phyloP scores from a whole-genome alignment of 305 asterid species.

The Caryopteris hybrid region DNA sequence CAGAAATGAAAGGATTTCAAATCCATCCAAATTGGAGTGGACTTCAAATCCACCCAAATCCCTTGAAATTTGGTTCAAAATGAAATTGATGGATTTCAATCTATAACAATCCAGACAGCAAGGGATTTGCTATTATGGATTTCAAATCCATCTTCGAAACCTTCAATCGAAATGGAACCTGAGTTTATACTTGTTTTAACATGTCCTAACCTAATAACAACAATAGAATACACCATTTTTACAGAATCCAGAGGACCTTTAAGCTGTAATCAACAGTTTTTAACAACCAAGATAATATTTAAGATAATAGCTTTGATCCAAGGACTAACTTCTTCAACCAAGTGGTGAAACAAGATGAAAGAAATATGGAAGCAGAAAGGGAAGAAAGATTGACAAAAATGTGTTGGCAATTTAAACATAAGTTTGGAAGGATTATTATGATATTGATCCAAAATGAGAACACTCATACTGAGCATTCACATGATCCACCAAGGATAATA shows the following conservation, averaged over 20 bases:
- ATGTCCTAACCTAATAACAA: background rate
- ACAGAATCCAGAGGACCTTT: background rate
- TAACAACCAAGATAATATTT: too few relatives aligned
- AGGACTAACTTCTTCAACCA: slow-evolving; percentile 1
- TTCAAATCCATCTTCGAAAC: too few relatives aligned
- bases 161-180: too few relatives aligned
- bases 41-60: too few relatives aligned
- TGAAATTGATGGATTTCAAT: too few relatives aligned
- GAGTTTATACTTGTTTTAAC: slow-evolving; percentile 13
- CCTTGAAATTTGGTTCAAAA: too few relatives aligned
- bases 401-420: background rate
- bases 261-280: background rate
- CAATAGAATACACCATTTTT: slow-evolving; percentile 2
- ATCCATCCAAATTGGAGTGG: too few relatives aligned
- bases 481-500: background rate
- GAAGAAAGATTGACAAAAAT: background rate
- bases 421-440: background rate
- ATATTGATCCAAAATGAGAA: background rate
- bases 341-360: slow-evolving; percentile 4
- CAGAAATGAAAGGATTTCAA: too few relatives aligned
- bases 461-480: background rate
- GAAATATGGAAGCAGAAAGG: background rate
- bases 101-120: too few relatives aligned
- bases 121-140: too few relatives aligned
- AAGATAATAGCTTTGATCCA: background rate